Evolutionary conservation across 2,329 filamentous ascomycete species (phyloP).

Genomic region (Neonectria magnoliae): DNA sequence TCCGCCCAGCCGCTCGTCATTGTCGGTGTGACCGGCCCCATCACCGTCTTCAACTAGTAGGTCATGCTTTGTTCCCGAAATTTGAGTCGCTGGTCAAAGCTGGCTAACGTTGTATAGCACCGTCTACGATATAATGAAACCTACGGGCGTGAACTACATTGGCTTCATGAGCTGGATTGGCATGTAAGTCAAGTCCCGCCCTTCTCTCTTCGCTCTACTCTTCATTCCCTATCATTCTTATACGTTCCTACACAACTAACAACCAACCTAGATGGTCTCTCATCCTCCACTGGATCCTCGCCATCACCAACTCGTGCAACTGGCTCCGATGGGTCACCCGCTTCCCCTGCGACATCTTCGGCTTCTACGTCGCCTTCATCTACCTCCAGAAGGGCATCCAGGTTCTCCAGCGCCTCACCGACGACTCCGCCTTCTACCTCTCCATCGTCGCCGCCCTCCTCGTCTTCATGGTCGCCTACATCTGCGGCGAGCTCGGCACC

Average conservation of each 20-base stretch:
- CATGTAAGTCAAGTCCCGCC: slow-evolving; percentile 60
- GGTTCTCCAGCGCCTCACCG: slow-evolving; percentile 80
- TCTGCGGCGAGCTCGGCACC: slow-evolving; percentile 76
- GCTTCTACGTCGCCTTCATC: slow-evolving; percentile 92
- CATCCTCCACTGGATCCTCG: slow-evolving; percentile 85
- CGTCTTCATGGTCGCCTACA: slow-evolving; percentile 80
- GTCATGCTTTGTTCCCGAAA: slow-evolving; percentile 32
- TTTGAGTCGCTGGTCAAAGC: not conserved
- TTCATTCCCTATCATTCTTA: not conserved
- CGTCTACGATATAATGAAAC: slow-evolving; percentile 86
- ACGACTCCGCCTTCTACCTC: slow-evolving; percentile 76
- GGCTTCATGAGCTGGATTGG: slow-evolving; percentile 94
- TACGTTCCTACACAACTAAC: slow-evolving; percentile 1
- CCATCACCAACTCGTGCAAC: slow-evolving; percentile 87
- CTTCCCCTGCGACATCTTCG: slow-evolving; percentile 93
- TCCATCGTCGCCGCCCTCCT: slow-evolving; percentile 80
- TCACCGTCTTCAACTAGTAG: slow-evolving; percentile 91
- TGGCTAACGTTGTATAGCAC: slow-evolving; percentile 61
- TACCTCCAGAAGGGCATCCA: slow-evolving; percentile 93
- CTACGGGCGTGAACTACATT: slow-evolving; percentile 82
- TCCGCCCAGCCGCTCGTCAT: slow-evolving; percentile 89
- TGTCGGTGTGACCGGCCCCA: slow-evolving; percentile 89
- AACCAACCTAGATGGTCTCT: slow-evolving; percentile 74
- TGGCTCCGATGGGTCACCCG: slow-evolving; percentile 88
- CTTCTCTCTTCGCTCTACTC: not conserved